phyloP scores from a whole-genome alignment of 805 yeast genomes.

The Saccharomycopsis fibuligera region DNA sequence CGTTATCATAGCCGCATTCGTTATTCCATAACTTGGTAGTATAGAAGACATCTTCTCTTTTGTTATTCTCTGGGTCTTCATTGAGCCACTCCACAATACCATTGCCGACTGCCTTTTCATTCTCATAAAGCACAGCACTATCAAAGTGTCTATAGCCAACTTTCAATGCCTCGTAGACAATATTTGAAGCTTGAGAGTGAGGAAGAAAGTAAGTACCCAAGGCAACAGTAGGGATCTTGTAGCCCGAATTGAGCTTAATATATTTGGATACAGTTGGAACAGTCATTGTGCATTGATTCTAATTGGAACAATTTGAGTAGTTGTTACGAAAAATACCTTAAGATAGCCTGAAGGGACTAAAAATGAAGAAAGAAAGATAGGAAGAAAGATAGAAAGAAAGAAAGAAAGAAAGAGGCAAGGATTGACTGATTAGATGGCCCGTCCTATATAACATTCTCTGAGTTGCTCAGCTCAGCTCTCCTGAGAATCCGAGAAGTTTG shows the following conservation, averaged over 20 bases:
- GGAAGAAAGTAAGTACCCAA: slow-evolving; percentile 49
- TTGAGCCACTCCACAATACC: slow-evolving; percentile 51
- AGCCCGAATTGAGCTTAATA: slow-evolving; percentile 48
- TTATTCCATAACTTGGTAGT: slow-evolving; percentile 73
- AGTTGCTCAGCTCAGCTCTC: no score
- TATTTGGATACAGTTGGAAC: slow-evolving; percentile 8
- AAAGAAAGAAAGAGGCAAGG: no score
- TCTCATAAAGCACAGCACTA: slow-evolving; percentile 60
- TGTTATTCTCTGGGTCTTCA: slow-evolving; percentile 38
- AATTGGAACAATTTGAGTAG: no score
- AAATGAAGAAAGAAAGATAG: no score
- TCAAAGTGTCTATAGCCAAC: slow-evolving; percentile 73
- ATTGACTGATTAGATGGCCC: no score
- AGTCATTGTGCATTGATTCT: slow-evolving; percentile 1
- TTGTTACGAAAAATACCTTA: no score
- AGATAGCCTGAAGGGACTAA: no score
- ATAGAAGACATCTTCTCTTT: slow-evolving; percentile 49
- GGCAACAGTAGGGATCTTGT: slow-evolving; percentile 48
- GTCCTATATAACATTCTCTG: no score
- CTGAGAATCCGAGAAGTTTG: no score
- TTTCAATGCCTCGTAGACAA: slow-evolving; percentile 52
- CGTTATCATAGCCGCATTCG: slow-evolving; percentile 51
- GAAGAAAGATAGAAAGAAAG: no score
- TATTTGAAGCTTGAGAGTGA: slow-evolving; percentile 30
- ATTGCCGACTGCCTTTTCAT: slow-evolving; percentile 54